Evolutionary conservation across 768 basidiomycete species (phyloP), one percentile per base, ranked within the genome.

Genomic region (Harrya chromipes): DNA sequence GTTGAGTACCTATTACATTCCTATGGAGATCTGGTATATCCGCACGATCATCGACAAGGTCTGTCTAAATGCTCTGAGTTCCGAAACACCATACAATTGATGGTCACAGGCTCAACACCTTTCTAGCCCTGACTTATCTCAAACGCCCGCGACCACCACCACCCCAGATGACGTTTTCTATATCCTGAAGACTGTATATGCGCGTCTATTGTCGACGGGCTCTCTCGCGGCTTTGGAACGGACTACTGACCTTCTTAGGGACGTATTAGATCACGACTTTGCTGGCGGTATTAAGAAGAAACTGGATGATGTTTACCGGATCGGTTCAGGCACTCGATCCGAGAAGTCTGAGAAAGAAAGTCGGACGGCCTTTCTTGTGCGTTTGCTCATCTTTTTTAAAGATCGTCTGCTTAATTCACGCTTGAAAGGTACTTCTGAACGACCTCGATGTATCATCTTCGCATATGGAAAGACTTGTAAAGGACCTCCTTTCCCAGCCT

Each of bases 151-250:
- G 11, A 80, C 75, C 2, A 89, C 87, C 0, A 92, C 90, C 0
- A 83, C 82, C 0, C 90, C 91, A 0, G 97, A 99, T 66, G 97
- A 98, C 58, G 88, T 87, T 2, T 99, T 98, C 71, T 99, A 97
- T 70, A 86, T 99, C 49, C 74, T 98, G 51, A 97, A 97, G 67
- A 76, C 83, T 7, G 85, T 94, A 3, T 74, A 94, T 5, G 74
- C 81, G 17, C 81, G 97, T 11, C 70, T 93, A 27, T 64, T 97
- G 16, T 86, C 89, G 0, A 87, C 88, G 0, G 92, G 91, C 0
- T 86, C 86, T 3, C 54, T 82, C 4, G 62, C 66, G 6, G 80
- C 78, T 3, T 74, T 91, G 2, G 74, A 80, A 50, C 74, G 72
- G 23, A 84, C 83, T 45, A 71, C 84, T 3, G 76, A 78, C 13